phyloP scores from a whole-genome alignment of 2,329 filamentous ascomycete genomes.

The Aureobasidium zeae region DNA sequence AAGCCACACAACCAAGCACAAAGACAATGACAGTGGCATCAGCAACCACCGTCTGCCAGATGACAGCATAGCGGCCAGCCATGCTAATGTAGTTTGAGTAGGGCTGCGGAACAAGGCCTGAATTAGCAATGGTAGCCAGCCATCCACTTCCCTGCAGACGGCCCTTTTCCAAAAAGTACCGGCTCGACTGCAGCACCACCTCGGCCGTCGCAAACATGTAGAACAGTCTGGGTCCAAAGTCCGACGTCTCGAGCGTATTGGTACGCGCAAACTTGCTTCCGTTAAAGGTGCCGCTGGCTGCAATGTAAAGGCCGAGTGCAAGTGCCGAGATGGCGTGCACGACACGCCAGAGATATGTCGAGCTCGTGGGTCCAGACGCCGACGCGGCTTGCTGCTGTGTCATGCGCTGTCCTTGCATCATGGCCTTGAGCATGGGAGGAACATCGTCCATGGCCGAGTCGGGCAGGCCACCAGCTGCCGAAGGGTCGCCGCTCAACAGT shows the following conservation, averaged over 20 bases:
- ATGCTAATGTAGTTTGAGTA: constrained; percentile 54
- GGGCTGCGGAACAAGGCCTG: constrained; percentile 54
- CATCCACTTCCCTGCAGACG: constrained; percentile 50
- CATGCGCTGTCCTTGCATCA: constrained; percentile 35
- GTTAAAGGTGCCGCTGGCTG: constrained; percentile 57
- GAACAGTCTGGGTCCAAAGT: constrained; percentile 52
- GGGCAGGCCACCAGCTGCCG: constrained; percentile 31
- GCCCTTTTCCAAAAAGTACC: constrained; percentile 61
- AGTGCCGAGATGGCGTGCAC: constrained; percentile 65
- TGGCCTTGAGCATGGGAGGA: constrained; percentile 36
- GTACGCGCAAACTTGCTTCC: constrained; percentile 53
- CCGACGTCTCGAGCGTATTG: constrained; percentile 27
- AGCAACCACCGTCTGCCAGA: constrained; percentile 60
- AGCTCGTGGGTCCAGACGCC: constrained; percentile 28
- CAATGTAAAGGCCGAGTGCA: constrained; percentile 60
- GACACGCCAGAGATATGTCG: constrained; percentile 57
- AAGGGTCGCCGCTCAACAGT: constrained; percentile 43
- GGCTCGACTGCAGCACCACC: constrained; percentile 59
- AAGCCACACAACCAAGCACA: constrained; percentile 53
- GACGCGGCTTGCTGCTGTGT: constrained; percentile 30
- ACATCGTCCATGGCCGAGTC: constrained; percentile 34
- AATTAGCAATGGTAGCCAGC: constrained; percentile 51
- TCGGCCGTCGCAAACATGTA: constrained; percentile 74
- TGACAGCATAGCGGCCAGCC: constrained; percentile 56
- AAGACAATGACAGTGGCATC: constrained; percentile 72